These are phyloP conservation scores for Vaccinium corymbosum DNA, from an alignment of 148 eudicot species.

Conservation along the genomic window DNA sequence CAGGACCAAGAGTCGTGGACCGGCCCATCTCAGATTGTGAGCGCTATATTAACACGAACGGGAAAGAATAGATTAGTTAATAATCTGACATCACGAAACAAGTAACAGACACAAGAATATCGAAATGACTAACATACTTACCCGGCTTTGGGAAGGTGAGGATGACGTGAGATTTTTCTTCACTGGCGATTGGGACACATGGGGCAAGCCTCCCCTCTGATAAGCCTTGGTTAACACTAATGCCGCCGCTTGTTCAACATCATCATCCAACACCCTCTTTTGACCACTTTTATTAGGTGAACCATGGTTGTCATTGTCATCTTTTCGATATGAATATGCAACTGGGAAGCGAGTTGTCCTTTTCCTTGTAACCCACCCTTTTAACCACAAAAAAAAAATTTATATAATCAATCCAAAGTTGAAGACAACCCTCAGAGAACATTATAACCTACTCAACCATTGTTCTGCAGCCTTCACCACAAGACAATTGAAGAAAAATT, in stretches of 20 bases:
- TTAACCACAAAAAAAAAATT: background rate
- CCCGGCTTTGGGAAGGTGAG: constrained; percentile 38
- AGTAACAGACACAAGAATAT: background rate
- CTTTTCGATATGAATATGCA: constrained; percentile 50
- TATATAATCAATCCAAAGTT: background rate
- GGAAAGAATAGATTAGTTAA: background rate
- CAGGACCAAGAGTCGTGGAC: constrained; percentile 42
- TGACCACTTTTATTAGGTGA: constrained; percentile 55
- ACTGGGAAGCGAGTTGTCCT: constrained; percentile 91
- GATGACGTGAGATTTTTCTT: constrained; percentile 34
- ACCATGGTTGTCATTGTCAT: constrained; percentile 39
- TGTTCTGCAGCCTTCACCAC: background rate
- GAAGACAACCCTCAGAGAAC: background rate
- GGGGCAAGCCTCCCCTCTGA: constrained; percentile 85
- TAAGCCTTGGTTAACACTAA: constrained; percentile 79
- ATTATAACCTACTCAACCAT: background rate
- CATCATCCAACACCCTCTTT: constrained; percentile 48
- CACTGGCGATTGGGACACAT: constrained; percentile 59
- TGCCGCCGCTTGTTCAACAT: constrained; percentile 73
- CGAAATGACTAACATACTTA: constrained; percentile 41
- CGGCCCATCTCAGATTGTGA: constrained; percentile 46
- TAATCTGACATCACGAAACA: background rate
- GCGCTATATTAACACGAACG: constrained; percentile 27
- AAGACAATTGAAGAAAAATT: background rate
- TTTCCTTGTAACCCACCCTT: constrained; percentile 71